phyloP scores from a whole-genome alignment of 2,329 filamentous ascomycete species.

The Colletotrichum sp. region DNA sequence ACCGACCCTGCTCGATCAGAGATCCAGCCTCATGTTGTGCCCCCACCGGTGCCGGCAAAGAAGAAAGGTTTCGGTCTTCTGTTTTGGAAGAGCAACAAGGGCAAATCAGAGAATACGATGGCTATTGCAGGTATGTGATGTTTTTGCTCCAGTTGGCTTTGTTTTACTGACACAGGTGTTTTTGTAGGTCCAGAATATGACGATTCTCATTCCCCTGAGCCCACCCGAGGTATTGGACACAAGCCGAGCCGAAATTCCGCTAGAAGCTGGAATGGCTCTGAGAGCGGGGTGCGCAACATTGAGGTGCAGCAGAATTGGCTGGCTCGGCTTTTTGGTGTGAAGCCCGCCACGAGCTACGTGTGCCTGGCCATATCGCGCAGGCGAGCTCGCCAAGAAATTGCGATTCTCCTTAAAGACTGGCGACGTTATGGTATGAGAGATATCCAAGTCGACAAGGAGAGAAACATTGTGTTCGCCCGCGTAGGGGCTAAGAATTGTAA shows the following conservation, averaged over 20 bases:
- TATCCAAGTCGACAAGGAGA: slow-evolving; percentile 78
- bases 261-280: slow-evolving; percentile 36
- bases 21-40: not conserved
- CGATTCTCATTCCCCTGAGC: slow-evolving; percentile 29
- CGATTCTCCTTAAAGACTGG: slow-evolving; percentile 80
- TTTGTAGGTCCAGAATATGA: slow-evolving; percentile 35
- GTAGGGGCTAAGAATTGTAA: slow-evolving; percentile 81
- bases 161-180: slow-evolving; percentile 20
- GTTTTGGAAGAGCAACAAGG: slow-evolving; percentile 59
- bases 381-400: slow-evolving; percentile 77
- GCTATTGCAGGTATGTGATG: slow-evolving; percentile 46
- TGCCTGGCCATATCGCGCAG: slow-evolving; percentile 75
- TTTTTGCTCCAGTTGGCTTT: not conserved
- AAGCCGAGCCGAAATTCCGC: slow-evolving; percentile 22
- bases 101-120: slow-evolving; percentile 45
- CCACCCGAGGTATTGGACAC: slow-evolving; percentile 24
- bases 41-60: slow-evolving; percentile 23
- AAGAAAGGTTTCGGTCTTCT: slow-evolving; percentile 58
- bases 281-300: slow-evolving; percentile 55
- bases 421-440: slow-evolving; percentile 80
- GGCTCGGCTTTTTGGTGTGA: slow-evolving; percentile 86
- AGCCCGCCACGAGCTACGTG: slow-evolving; percentile 76
- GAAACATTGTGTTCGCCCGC: slow-evolving; percentile 79
- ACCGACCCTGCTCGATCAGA: slow-evolving; percentile 18
- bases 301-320: slow-evolving; percentile 85